Evolutionary conservation across 2,329 filamentous ascomycete species (phyloP), one percentile per base, ranked within the genome.

Genomic region (Eurotiales sp.): DNA sequence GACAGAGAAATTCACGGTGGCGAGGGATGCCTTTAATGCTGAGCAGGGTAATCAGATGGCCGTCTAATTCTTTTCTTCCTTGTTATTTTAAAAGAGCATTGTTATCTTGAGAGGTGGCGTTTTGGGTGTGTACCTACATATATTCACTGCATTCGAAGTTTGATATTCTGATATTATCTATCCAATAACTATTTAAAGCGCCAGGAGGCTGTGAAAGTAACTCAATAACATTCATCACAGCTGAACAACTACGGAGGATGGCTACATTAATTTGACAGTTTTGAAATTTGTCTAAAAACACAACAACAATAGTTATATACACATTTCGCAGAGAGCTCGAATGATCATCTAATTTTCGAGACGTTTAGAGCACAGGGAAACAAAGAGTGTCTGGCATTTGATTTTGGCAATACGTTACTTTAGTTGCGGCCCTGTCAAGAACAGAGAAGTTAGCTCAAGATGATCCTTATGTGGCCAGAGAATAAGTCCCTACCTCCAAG

Each of bases 1-100:
- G 4, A 82, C 87, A n/a, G 88, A 95, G 47, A 92, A 95, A 68
- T 99, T 96, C 71, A 85, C 80, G 51, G 73, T 74, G 11, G 82
- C 88, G 55, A 77, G 84, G 54, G 79, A 88, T 57, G 75, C 79
- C 7, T 89, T 86, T 67, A 68, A 72, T 55, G 67, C 65, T 25
- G 57, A 63, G 39, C 59, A 67, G 53, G 62, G 57, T 30, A 65
- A 70, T 58, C 59, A 62, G 39, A 72, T 66, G 63, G 57, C 61
- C 51, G 58, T 61, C 30, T 71, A 27, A 48, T 39, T 29, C 29
- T n/a, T 11, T 1, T 19, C 21, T 14, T 19, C n/a, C n/a, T 30
- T 19, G 14, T 46, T 4, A n/a, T 4, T 8, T 30, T 14, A 5
- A 37, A 37, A 23, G 36, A n/a, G n/a, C n/a, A n/a, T n/a, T n/a